phyloP scores from a whole-genome alignment of 176 grass and related monocot species.

The Aegilops tauschii region DNA sequence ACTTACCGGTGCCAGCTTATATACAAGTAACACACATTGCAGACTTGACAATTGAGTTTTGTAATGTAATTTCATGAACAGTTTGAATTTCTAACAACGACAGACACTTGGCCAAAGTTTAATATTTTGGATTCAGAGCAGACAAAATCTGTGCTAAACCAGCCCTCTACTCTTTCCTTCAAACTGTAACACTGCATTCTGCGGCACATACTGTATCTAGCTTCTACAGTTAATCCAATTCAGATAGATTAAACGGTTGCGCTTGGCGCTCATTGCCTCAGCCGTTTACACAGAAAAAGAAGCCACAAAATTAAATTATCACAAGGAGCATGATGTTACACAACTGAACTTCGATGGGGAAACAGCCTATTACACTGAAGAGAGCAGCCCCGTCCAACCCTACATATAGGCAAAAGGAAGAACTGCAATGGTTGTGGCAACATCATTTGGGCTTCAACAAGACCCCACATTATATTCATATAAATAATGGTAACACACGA shows the following conservation, averaged over 20 bases:
- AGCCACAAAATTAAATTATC: not conserved
- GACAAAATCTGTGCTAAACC: constrained; percentile 20
- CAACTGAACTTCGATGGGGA: not conserved
- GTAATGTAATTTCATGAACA: not conserved
- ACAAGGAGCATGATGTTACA: not conserved
- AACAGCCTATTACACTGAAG: constrained; percentile 13
- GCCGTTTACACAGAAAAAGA: constrained; percentile 25
- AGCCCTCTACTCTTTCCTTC: not conserved
- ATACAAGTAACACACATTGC: not conserved
- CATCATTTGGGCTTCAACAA: not conserved
- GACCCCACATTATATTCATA: constrained; percentile 11
- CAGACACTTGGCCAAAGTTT: not conserved
- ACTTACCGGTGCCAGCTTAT: not conserved
- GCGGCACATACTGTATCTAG: not conserved
- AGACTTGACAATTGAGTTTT: not conserved
- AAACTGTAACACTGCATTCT: constrained; percentile 9
- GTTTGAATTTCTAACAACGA: not conserved
- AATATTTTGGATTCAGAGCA: not conserved
- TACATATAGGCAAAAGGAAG: not conserved
- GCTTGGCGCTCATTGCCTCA: not conserved
- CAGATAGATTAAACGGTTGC: not conserved
- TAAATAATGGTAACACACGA: not conserved
- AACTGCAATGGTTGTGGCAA: not conserved
- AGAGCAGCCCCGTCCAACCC: not conserved
- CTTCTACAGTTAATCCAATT: constrained; percentile 18